phyloP scores from a whole-genome alignment of 371 early-diverging fungal genomes.

The Apophysomyces ossiformis region DNA sequence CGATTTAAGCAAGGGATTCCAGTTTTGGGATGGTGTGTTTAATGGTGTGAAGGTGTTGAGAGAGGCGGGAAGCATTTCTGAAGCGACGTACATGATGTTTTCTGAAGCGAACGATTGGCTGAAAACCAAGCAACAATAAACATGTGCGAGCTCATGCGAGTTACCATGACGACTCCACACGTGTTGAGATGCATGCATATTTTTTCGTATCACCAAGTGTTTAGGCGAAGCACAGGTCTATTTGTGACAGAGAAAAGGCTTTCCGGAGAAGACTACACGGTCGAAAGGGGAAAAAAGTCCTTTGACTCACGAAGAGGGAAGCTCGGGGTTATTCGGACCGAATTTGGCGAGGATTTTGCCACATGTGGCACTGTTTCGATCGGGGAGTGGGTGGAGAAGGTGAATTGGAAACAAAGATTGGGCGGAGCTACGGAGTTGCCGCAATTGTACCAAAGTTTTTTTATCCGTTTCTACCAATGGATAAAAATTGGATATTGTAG shows the following conservation, averaged over 20 bases:
- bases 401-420: neutral
- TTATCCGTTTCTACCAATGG: neutral
- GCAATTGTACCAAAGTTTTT: neutral
- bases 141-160: neutral
- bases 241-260: neutral
- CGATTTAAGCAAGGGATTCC: conserved; percentile 53
- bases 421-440: neutral
- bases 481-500: too few species aligned
- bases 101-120: conserved; percentile 55
- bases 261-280: neutral
- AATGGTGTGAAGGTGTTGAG: conserved; percentile 35
- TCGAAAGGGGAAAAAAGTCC: neutral
- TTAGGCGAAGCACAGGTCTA: conserved; percentile 7
- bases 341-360: conserved; percentile 6
- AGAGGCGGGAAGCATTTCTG: conserved; percentile 27
- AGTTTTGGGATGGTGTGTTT: conserved; percentile 57
- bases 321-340: conserved; percentile 4
- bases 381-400: too few species aligned
- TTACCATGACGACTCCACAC: conserved; percentile 12
- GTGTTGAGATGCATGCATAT: conserved; percentile 4
- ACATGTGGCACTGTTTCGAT: conserved; percentile 9
- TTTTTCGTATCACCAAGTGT: neutral
- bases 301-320: neutral
- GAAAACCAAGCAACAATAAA: conserved; percentile 20
- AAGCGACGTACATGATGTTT: conserved; percentile 39